Evolutionary conservation across 2,329 filamentous ascomycete species (phyloP).

Genomic region (Sphaerulina populicola): DNA sequence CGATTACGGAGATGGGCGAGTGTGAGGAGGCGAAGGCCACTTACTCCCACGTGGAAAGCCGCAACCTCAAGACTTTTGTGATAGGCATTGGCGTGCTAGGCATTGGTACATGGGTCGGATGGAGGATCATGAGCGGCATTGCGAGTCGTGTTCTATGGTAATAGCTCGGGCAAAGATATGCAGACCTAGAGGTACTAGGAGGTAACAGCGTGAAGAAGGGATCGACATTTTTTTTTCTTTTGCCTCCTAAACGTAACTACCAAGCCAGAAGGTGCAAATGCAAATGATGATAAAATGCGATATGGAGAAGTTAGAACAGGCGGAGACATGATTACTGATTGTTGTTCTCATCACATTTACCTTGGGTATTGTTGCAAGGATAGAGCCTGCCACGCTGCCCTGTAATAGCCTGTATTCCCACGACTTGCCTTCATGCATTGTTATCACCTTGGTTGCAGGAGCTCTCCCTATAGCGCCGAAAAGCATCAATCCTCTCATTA

Average conservation of each 20-base stretch:
- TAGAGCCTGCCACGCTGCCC: not conserved
- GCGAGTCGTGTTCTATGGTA: conserved; percentile 18
- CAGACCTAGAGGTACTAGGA: too few relatives aligned
- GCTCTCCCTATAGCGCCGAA: too few relatives aligned
- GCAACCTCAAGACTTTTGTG: conserved; percentile 42
- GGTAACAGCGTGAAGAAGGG: too few relatives aligned
- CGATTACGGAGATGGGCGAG: conserved; percentile 43
- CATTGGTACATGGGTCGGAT: conserved; percentile 19
- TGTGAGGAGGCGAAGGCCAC: conserved; percentile 35
- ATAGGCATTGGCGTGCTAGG: conserved; percentile 29
- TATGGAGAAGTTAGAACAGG: not conserved
- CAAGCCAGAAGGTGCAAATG: too few relatives aligned
- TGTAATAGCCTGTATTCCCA: not conserved
- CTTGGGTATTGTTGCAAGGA: not conserved
- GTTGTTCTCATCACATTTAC: not conserved
- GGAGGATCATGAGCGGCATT: conserved; percentile 18
- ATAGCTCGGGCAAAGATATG: conserved; percentile 2
- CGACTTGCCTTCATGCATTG: not conserved
- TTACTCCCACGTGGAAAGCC: conserved; percentile 38
- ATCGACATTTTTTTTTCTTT: too few relatives aligned
- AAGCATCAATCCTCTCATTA: too few relatives aligned
- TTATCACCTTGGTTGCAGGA: not conserved
- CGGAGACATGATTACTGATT: not conserved
- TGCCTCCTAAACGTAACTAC: too few relatives aligned
- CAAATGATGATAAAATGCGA: too few relatives aligned